Base-by-base conservation (phyloP, 176 grass and related monocot genomes). In the Tillandsia leiboldiana region DNA sequence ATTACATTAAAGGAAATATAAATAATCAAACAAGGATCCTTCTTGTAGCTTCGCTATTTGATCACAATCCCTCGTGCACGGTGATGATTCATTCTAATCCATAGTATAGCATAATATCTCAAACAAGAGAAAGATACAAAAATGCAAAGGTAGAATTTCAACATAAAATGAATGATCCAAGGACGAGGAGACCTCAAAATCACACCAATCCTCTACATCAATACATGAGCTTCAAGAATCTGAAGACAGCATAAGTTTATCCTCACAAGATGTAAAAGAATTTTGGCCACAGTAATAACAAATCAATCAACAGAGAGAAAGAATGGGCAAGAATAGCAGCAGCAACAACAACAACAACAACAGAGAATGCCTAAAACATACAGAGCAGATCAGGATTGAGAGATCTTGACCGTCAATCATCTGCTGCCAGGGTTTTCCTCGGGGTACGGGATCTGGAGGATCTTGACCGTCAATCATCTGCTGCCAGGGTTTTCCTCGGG, bases 381-480 rank as follows among this genome's bases (percentile, higher is more conserved):
- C 33, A 64, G 70, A 82, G 81, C 71, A 75, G 51, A 82, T 75
- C 79, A 71, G 67, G 81, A 62, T 24, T 61, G 63, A 26, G 63
- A 42, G 63, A 12, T 57, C n/a, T 10, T 13, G 28, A 80, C 15
- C 68, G 72, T 14, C 68, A 70, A 18, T 59, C 48, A 52, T 83
- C 29, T 67, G 2, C 14, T 53, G 57, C 54, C 66, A 75, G 67
- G 81, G 49, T 10, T 84, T 78, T 2, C 49, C 52, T 42, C 72
- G 50, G 29, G 10, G 57, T 24, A 11, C 51, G 78, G 58, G 70
- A 73, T 9, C 70, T 64, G 27, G 10, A 56, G 54, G 70, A 12
- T 57, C n/a, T 10, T 13, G 28, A 80, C 15, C 68, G 72, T 14
- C 68, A 70, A 18, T 59, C 48, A 52, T 83, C 29, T 67, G 2